Conservation (phyloP, 352 stramenopile species). For the Pythium aristosporum region DNA sequence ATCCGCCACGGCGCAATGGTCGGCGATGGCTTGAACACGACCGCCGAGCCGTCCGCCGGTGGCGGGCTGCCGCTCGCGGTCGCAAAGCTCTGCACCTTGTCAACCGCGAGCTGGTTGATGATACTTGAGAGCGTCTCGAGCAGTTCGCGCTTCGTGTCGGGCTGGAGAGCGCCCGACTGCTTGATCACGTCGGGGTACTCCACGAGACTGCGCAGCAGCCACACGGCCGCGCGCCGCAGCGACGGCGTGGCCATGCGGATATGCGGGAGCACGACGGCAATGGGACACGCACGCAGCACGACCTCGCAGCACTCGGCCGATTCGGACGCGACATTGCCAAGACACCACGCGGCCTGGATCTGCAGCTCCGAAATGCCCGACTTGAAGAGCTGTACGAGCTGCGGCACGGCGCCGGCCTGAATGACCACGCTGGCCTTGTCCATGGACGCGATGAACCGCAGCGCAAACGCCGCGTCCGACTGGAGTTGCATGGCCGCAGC, state of each 20-base stretch:
- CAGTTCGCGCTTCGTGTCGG: conserved; percentile 68
- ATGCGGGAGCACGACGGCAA: conserved; percentile 68
- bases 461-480: conserved; percentile 82
- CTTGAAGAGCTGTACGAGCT: conserved; percentile 84
- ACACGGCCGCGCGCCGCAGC: conserved; percentile 73
- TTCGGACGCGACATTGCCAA: conserved; percentile 84
- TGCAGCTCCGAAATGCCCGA: conserved; percentile 86
- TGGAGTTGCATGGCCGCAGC: conserved; percentile 71
- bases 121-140: conserved; percentile 73
- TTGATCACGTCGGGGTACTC: conserved; percentile 81
- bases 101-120: conserved; percentile 73
- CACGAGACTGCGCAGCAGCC: conserved; percentile 82
- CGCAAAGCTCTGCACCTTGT: conserved; percentile 68
- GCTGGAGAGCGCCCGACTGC: conserved; percentile 36
- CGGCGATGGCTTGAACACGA: conserved; percentile 57
- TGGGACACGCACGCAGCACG: conserved; percentile 70
- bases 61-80: conserved; percentile 35
- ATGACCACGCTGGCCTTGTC: conserved; percentile 81
- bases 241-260: conserved; percentile 83
- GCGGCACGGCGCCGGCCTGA: conserved; percentile 62
- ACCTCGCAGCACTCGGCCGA: conserved; percentile 71
- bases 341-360: conserved; percentile 85
- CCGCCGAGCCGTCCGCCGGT: conserved; percentile 36
- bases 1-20: conserved; percentile 78
- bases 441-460: conserved; percentile 89